Evolutionary conservation across 1,284 basidiomycete species (phyloP), one percentile per base, ranked within the genome.

Genomic region (Ganoderma leucocontextum): DNA sequence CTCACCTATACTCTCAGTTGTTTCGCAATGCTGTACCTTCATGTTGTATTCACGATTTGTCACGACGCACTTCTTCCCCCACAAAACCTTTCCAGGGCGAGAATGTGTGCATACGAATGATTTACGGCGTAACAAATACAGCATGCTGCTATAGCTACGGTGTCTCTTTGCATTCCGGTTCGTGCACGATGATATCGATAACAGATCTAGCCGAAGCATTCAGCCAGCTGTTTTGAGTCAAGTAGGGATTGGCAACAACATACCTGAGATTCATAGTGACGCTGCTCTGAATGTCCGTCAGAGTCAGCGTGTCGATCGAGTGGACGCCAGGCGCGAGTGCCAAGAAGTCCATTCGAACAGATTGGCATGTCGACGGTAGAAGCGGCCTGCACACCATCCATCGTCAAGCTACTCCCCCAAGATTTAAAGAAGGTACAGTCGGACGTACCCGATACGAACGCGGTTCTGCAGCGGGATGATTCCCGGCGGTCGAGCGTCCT

Each of bases 281-380:
- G 0, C 89, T 90, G 13, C 88, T 87, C 74, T 93, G 93, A 2
- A 91, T 80, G 71, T 95, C 94, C 0, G 89, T 91, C 52, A 97
- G 79, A 0, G 89, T 88, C 65, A 96, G 79, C 10, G 86, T 85
- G 69, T 94, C 91, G 65, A 96, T 86, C 4, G 88, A 84, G 75
- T 96, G 94, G 4, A 95, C 89, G 2, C 95, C 95, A 19, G 93
- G 89, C 7, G 88, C 84, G 53, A 97, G 80, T 1, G 95, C 94
- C 63, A 96, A 79, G 76, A 96, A 96, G 64, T 92, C 86, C 87
- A 96, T 93, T 42, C 94, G 84, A n/a, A 96, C 91, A 25, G 92
- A 92, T 75, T 96, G 93, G 76, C 93, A 95, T 1, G 94, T 90
- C 10, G 89, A 90, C 2, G 94, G 93, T 17, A 89, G 83, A 17